Evolutionary conservation across 176 grass and related monocot genomes (phyloP).

Genomic region (Neostapfia colusana): DNA sequence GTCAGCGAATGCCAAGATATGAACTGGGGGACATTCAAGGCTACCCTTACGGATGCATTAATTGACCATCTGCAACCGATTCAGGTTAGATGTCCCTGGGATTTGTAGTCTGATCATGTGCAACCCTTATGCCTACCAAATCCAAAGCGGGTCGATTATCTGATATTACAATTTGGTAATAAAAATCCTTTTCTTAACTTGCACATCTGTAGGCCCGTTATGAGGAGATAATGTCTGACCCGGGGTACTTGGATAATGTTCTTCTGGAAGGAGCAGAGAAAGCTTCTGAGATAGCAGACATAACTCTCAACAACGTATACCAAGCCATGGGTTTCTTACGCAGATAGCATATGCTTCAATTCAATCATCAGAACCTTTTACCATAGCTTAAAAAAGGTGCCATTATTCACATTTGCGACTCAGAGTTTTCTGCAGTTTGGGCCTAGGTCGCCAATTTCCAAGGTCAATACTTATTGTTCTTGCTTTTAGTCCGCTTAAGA

Average conservation of each 20-base stretch:
- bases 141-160: conserved; percentile 13
- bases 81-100: conserved; percentile 49
- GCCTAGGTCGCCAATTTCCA: background rate
- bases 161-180: background rate
- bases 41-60: conserved; percentile 70
- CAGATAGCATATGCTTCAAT: conserved; percentile 46
- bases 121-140: background rate
- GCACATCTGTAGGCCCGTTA: conserved; percentile 57
- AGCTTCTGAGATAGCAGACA: conserved; percentile 80
- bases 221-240: conserved; percentile 83
- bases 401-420: background rate
- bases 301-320: conserved; percentile 80
- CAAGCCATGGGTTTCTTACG: conserved; percentile 96
- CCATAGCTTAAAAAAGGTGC: background rate
- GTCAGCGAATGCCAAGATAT: conserved; percentile 74
- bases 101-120: background rate
- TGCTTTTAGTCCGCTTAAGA: too few relatives aligned
- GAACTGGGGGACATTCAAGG: conserved; percentile 96
- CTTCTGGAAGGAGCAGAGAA: conserved; percentile 70
- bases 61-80: conserved; percentile 92
- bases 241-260: conserved; percentile 74
- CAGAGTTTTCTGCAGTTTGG: background rate
- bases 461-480: too few relatives aligned
- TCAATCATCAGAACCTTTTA: conserved; percentile 6
- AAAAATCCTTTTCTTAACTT: conserved; percentile 1